Evolutionary conservation across 495 filamentous ascomycete species (phyloP), one percentile per base, ranked within the genome.

Genomic region (Rusavskia elegans): DNA sequence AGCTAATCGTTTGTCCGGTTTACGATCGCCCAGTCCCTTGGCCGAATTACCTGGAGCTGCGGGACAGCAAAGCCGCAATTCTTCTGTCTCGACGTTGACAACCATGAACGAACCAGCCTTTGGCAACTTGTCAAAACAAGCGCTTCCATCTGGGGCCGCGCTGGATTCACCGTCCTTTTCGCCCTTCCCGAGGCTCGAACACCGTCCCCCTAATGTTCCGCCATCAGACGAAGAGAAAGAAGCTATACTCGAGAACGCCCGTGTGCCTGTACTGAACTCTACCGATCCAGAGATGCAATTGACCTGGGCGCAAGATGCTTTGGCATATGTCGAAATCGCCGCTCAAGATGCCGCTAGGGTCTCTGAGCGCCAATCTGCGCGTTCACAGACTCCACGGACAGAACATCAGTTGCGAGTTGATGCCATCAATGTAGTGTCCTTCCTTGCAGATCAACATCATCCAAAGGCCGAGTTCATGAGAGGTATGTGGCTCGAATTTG

Each of bases 401-500:
- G 89, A 97, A 62, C 90, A 89, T 58, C 85, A 93, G 57, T 68
- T 98, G 53, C 80, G 82, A 38, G 68, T 82, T 21, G 92, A 98
- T 66, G 92, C 93, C 13, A 76, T 96, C 65, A 95, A 86, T 60
- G 87, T 98, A 53, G 83, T 95, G 48, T 75, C 73, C 52, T 95
- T 96, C 63, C 71, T 98, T 27, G 84, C 90, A 21, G 84, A 86
- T 37, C 92, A 98, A 66, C 79, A 81, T 55, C 92, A 98, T 59
- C 92, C 92, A 45, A 89, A 90, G 61, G 92, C 93, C 5, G 82
- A 89, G 57, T 97, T 96, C 62, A 87, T 98, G 71, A 82, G 81
- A 64, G 87, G 86, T 51, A 96, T 92, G 77, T 97, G 92, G 93
- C 73, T 95, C 32, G 92, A 98, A 65, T 97, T 97, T 70, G 92